Base-by-base conservation (phyloP, 1,284 basidiomycete genomes). In the Cryptococcus sp. region DNA sequence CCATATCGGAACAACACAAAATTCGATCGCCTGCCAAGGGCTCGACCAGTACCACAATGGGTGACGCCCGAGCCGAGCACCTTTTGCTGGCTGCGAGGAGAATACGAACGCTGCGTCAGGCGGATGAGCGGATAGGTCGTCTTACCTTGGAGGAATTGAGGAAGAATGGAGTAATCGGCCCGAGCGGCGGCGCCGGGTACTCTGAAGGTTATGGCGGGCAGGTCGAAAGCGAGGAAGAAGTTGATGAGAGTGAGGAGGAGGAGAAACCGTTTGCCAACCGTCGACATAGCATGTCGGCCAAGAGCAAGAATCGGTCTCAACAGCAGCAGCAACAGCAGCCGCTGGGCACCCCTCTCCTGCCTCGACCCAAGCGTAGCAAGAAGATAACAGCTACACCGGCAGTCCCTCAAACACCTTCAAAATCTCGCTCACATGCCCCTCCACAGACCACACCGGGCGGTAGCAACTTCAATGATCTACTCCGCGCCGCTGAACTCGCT, bases 1-100 rank as follows among this genome's bases (percentile, higher is more conserved):
- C 52, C 10, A 23, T 37, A n/a, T 37, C 51, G 3, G 51, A 54
- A n/a, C 39, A 51, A 46, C 39, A 46, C 13, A 29, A 40, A 16
- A 58, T 59, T 8, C 29, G 45, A 16, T 67, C 69, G 10, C 63
- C 69, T 7, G 29, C 39, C 25, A 62, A 62, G 38, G 23, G 26
- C 3, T 43, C 54, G 3, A 34, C 48, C 38, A 40, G 40, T 3
- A 65, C 64, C 0, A 73, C 72, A 1, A 68, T 78, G 64, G 77
- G 77, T 5, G 77, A 78, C 57, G 77, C 77, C 5, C 63, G 76
- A 5, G 63, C 77, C 0, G 77, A 78, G 49, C 77, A 78, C 41
- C 64, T 78, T 0, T 63, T 78, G 1, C 67, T 78, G 5, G 77
- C 77, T 6, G 75, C 77, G 0, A 66, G 64, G 47, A 72, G 69